Base-by-base conservation (phyloP, 495 filamentous ascomycete genomes). In the Lasiosphaeria ovina region DNA sequence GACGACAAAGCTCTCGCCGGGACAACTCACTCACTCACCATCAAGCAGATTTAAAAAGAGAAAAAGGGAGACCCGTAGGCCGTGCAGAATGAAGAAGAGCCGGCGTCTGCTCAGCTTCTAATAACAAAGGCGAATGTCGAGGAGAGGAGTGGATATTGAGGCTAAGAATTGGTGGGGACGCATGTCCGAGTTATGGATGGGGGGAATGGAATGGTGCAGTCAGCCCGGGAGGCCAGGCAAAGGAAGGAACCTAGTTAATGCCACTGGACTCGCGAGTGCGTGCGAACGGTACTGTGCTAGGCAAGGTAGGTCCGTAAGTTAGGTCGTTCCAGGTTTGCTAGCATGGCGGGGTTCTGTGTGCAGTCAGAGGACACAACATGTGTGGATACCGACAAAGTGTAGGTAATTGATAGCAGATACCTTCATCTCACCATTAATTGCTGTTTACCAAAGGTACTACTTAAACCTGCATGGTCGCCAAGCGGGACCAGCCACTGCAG, bases 21-120 rank as follows among this genome's bases (percentile, higher is more conserved):
- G 54, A 52, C 54, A 51, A 24, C 24, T 24, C 24, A 24, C 24
- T 24, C 24, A 66, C 64, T 69, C 54, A 69, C 66, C 62, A 69
- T 64, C 55, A 60, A 57, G 45, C 38, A 68, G 52, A 55, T n/a
- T 34, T 11, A 10, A 35, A n/a, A 6, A 2, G 3, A 24, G 12
- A 51, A 10, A 9, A 51, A 10, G n/a, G 10, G 16, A 14, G 49
- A 33, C n/a, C 32, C 17, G 6, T 4, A 24, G 5, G 24, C 24
- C n/a, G 31, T 17, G 9, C 16, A 51, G 32, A 33, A 34, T 10
- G 51, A 53, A 6, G 31, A 34, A 17, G 51, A 35, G 32, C 9
- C 9, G 38, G 38, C 1, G 38, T 14, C 38, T 14, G 38, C 24
- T 24, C 24, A 2, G 24, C 24, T 42, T 8, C 38, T 42, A 14